These are phyloP conservation scores for Daldinia sp. DNA, from an alignment of 2,329 filamentous ascomycete genomes.

Conservation along the genomic window DNA sequence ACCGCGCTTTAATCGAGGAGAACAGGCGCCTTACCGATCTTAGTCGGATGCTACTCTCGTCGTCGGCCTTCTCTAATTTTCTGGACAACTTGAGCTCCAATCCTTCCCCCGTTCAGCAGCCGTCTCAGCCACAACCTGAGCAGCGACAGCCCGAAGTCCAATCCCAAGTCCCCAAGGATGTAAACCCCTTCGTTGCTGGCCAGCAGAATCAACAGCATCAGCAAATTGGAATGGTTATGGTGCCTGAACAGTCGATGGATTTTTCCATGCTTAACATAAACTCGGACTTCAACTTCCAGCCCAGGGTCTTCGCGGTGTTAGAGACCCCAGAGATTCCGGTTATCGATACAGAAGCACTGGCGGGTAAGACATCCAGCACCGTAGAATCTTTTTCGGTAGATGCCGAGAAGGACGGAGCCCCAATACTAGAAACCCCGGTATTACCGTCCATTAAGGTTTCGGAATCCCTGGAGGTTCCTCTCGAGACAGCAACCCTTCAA, in stretches of 20 bases:
- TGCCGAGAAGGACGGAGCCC: conserved; percentile 65
- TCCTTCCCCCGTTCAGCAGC: conserved; percentile 52
- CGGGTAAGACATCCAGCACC: conserved; percentile 72
- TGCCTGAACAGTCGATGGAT: conserved; percentile 81
- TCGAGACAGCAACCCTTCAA: conserved; percentile 40
- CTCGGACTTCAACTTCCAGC: conserved; percentile 67
- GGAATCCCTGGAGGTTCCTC: conserved; percentile 44
- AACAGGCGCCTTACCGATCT: conserved; percentile 81
- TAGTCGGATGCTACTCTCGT: conserved; percentile 82
- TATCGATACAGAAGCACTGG: conserved; percentile 69
- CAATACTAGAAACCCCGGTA: conserved; percentile 59
- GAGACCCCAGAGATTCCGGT: conserved; percentile 72
- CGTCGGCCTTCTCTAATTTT: conserved; percentile 83
- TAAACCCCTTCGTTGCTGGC: conserved; percentile 65
- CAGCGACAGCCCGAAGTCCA: conserved; percentile 56
- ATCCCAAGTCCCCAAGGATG: conserved; percentile 69
- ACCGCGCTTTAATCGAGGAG: conserved; percentile 82
- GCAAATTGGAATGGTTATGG: conserved; percentile 82
- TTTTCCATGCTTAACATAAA: conserved; percentile 74
- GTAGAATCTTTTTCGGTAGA: conserved; percentile 55
- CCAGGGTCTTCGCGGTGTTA: conserved; percentile 77
- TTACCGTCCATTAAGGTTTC: conserved; percentile 43
- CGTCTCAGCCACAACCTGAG: conserved; percentile 38
- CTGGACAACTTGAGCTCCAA: conserved; percentile 74
- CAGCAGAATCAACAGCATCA: conserved; percentile 65